Evolutionary conservation across 371 early-diverging fungal genomes (phyloP), one percentile per base, ranked within the genome.

Genomic region (Umbelopsis sp.): DNA sequence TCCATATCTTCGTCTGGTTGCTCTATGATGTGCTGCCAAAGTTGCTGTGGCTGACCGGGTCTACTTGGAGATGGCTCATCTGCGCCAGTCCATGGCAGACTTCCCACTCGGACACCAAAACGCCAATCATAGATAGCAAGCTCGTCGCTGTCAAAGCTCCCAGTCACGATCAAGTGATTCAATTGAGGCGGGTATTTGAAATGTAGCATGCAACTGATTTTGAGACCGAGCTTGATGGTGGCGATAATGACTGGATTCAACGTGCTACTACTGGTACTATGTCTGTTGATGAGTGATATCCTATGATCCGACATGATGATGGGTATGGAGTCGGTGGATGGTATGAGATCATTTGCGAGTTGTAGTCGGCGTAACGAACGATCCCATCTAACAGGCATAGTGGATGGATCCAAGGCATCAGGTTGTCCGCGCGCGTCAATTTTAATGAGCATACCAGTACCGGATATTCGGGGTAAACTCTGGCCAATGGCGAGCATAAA

Each of bases 131-230:
- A 81, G 12, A 79, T 63, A 2, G 77, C 67, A 3, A 81, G 48
- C 29, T 81, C 77, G 29, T 74, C 69, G 7, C 65, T 63, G 11
- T 69, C 64, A 38, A 70, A 77, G 35, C 72, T 74, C 24, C 79
- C 81, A 2, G 72, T 74, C 45, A 76, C 77, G 10, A 81, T 74
- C 44, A 81, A 65, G 65, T 81, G 81, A 44, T 77, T 75, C 16
- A 81, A 52, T 20, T 75, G 75, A 2, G 76, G 69, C 20, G 70
- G 74, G 65, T 74, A 69, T 50, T 79, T 70, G 63, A 81, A 76
- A 73, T 77, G 81, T 45, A 76, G 69, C 79, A 81, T 78, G 66
- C 81, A 81, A 68, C 77, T 78, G 65, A 81, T 70, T 69, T 69
- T 65, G 20, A 62, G 32, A 9, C 77, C 81, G 53, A 79, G 45